phyloP scores from a whole-genome alignment of 306 rosid genomes.

The Lablab purpureus region DNA sequence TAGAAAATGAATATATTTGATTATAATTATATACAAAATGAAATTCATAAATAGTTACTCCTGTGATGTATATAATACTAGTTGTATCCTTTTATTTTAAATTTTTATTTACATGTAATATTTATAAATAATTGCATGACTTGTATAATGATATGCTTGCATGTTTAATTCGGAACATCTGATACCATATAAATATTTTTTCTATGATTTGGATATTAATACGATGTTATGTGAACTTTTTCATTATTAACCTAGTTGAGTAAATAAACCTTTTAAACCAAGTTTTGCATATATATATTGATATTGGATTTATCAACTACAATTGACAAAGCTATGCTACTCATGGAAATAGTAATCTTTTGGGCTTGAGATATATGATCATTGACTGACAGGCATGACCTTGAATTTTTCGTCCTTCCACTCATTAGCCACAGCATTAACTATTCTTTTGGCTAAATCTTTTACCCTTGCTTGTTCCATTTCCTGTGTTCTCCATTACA shows the following conservation, averaged over 20 bases:
- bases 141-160: not conserved
- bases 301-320: not conserved
- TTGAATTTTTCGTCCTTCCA: conserved; percentile 84
- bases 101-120: not conserved
- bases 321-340: not conserved
- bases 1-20: not conserved
- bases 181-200: conserved; percentile 10
- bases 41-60: not conserved
- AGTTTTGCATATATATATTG: not conserved
- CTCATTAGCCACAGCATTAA: conserved; percentile 76
- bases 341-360: not conserved
- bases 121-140: not conserved
- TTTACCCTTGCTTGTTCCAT: conserved; percentile 75
- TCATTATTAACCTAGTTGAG: not conserved
- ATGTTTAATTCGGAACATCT: not conserved
- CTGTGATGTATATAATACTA: not conserved
- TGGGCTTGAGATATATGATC: conserved; percentile 45
- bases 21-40: not conserved
- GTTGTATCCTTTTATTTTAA: not conserved
- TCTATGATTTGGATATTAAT: not conserved
- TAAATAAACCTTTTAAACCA: not conserved
- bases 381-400: conserved; percentile 92
- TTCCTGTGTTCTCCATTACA: conserved; percentile 53
- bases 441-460: conserved; percentile 78
- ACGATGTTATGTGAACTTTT: not conserved